These are phyloP conservation scores for Fragaria iinumae DNA, from an alignment of 306 rosid species.

Conservation along the genomic window DNA sequence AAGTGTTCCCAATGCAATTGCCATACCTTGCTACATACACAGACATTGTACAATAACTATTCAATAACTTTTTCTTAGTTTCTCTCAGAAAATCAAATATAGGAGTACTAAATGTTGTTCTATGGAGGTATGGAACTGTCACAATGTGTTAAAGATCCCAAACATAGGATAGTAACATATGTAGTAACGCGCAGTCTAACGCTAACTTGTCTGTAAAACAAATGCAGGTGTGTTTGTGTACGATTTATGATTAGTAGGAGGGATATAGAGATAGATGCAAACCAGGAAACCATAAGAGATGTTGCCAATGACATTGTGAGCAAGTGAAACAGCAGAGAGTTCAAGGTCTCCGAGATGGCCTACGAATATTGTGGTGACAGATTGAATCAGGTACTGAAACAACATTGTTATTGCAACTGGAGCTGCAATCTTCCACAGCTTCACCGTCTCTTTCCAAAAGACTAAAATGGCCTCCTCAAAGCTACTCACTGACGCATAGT, in stretches of 20 bases:
- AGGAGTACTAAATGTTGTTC: not conserved
- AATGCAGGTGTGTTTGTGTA: not conserved
- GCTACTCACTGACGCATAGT: slow-evolving; percentile 25
- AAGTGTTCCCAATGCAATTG: slow-evolving; percentile 26
- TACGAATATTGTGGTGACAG: slow-evolving; percentile 15
- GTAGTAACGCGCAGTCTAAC: not conserved
- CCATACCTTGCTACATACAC: slow-evolving; percentile 19
- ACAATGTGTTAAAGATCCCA: not conserved
- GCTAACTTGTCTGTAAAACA: not conserved
- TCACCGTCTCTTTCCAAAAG: slow-evolving; percentile 33
- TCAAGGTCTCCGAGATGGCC: slow-evolving; percentile 27
- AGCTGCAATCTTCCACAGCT: slow-evolving; percentile 33
- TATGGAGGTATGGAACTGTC: not conserved
- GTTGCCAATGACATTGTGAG: slow-evolving; percentile 11
- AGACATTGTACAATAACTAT: not conserved
- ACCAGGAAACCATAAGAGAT: slow-evolving; percentile 26
- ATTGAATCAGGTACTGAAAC: slow-evolving; percentile 23
- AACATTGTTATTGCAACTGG: slow-evolving; percentile 13
- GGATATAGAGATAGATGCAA: not conserved
- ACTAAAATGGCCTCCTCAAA: slow-evolving; percentile 16
- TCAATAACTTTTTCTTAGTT: not conserved
- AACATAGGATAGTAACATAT: not conserved
- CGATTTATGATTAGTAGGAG: not conserved
- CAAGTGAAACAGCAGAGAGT: slow-evolving; percentile 23
- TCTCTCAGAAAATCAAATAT: not conserved